Base-by-base conservation (phyloP, 257 asterid species). In the Gardenia jasminoides region DNA sequence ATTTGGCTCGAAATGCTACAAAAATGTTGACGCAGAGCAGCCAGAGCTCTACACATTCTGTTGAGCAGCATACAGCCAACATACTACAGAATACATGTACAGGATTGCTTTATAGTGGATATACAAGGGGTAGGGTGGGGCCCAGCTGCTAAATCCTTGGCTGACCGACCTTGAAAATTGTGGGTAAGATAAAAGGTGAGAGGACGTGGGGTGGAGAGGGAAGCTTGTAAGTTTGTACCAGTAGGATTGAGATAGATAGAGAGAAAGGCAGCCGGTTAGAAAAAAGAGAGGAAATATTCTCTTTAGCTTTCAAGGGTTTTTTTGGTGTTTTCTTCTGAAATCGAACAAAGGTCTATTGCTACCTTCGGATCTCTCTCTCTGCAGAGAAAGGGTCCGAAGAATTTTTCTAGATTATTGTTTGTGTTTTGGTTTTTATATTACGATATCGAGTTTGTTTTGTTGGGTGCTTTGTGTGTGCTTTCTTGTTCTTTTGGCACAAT, bases 21-120 rank as follows among this genome's bases (percentile, higher is more conserved):
- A 77, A 79, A 20, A 16, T 22, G 24, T 56, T 50, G 90, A 92
- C 95, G 87, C 97, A 88, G 75, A 85, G 91, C 94, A 92, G 94
- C 87, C 97, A 88, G 75, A 85, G 91, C 94, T 88, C 93, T 90
- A 89, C 91, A 87, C 87, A 87, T 88, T 88, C 93, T 87, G 70
- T 79, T 94, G 90, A 92, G 96, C 97, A 91, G 94, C 93, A 90
- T 82, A 92, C 93, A 77, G 91, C 94, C 95, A 92, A 92, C 12
- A 58, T 81, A 73, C 86, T 36, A 36, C 41, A 36, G 2, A 36
- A 36, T 36, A 87, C 87, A 85, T 41, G 62, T 50, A 74, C 16
- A 36, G 54, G 47, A 72, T 50, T 46, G 67, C 15, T 43, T 43
- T 52, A 79, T 76, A 78, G 47, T 71, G 67, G 54, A 61, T 73